phyloP scores from a whole-genome alignment of 441 rosid genomes.

The Erodium moschatum region DNA sequence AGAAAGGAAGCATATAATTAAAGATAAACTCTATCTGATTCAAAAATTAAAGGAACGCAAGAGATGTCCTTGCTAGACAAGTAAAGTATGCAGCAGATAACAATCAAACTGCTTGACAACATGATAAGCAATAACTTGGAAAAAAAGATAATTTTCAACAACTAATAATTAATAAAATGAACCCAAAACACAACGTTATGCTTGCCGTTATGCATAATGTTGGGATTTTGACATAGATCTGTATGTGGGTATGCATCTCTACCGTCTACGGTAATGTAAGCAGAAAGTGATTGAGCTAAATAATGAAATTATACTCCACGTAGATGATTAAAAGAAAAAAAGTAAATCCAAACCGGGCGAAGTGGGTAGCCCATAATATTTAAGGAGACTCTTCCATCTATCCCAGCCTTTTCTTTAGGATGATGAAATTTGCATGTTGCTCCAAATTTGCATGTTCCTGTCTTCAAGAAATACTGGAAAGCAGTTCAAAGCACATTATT shows the following conservation, averaged over 20 bases:
- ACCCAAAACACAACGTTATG: background rate
- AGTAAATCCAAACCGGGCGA: constrained; percentile 54
- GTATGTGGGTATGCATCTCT: background rate
- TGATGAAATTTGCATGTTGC: constrained; percentile 99
- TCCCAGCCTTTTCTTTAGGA: constrained; percentile 94
- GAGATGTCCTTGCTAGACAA: background rate
- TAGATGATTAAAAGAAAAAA: constrained; percentile 5
- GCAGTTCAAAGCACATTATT: constrained; percentile 21
- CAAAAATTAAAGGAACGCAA: background rate
- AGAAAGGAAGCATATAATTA: background rate
- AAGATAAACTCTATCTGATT: background rate
- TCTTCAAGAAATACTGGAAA: constrained; percentile 76
- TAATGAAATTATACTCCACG: background rate
- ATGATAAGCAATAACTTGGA: background rate
- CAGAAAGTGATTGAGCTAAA: background rate
- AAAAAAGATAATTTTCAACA: no score
- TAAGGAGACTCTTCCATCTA: constrained; percentile 79
- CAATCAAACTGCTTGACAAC: background rate
- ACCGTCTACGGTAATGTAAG: background rate
- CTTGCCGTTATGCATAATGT: background rate
- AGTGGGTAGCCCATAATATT: constrained; percentile 88
- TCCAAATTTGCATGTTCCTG: constrained; percentile 98
- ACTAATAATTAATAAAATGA: no score
- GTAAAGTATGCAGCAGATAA: background rate
- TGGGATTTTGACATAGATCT: background rate